A percentile compares a stretch with the other conserved stretches of the same genome.
These are phyloP conservation scores for Botrytis elliptica DNA, from an alignment of 2,329 filamentous ascomycete genomes.

Conservation along the genomic window DNA sequence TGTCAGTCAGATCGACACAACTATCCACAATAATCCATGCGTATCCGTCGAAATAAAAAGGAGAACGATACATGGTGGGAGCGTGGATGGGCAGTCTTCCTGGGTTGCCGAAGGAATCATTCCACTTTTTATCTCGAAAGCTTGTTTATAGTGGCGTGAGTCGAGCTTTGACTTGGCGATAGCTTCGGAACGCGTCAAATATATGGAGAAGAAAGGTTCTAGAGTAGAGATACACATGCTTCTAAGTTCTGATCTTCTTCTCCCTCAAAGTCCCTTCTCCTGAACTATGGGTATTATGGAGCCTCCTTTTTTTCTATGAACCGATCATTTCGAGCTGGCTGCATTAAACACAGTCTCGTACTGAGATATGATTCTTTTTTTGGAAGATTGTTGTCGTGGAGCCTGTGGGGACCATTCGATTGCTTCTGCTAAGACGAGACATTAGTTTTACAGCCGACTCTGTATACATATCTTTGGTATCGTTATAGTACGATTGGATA, in stretches of 20 bases:
- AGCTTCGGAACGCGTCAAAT: constrained; percentile 9
- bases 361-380: background rate
- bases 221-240: constrained; percentile 4
- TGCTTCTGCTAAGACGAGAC: constrained; percentile 8
- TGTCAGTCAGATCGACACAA: constrained; percentile 4
- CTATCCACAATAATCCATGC: constrained; percentile 1
- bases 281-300: background rate
- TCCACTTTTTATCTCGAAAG: constrained; percentile 9
- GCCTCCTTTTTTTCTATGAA: background rate
- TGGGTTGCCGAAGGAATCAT: background rate
- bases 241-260: constrained; percentile 1
- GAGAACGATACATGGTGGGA: background rate
- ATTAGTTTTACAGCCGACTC: constrained; percentile 4
- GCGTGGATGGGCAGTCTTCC: background rate
- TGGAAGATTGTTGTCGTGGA: constrained; percentile 12
- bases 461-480: background rate
- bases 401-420: constrained; percentile 10
- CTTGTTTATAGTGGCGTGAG: background rate
- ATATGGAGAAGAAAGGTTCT: constrained; percentile 12
- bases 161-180: background rate
- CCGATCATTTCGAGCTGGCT: constrained; percentile 1
- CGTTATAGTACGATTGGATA: background rate
- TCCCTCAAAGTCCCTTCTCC: background rate
- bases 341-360: background rate
- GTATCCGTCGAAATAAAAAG: background rate